A percentile compares a stretch with the other conserved stretches of the same genome.
Evolutionary conservation across 805 yeast genomes (phyloP).

Genomic region (Zygosaccharomyces pseudorouxii): DNA sequence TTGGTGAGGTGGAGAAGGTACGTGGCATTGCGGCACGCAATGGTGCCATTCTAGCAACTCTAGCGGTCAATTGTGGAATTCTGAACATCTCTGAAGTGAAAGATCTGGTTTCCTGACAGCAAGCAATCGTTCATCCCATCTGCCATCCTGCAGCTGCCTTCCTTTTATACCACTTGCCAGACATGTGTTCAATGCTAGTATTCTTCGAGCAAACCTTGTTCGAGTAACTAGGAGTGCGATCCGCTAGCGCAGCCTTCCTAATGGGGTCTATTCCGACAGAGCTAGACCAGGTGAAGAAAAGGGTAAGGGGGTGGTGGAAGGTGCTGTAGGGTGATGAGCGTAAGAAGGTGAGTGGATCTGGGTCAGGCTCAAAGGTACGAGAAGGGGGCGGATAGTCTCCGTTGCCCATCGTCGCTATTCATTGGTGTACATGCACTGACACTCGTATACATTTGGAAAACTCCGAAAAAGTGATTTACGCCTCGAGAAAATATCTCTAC

Average conservation of each 20-base stretch:
- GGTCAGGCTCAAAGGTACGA: not conserved
- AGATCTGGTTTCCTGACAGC: not conserved
- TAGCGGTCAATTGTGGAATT: not conserved
- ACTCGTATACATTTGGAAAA: not conserved
- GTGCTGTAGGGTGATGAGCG: no score
- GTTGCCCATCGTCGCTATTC: not conserved
- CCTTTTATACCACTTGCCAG: not conserved
- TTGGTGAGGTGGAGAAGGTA: not conserved
- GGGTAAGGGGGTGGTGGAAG: no score
- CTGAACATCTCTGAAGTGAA: not conserved
- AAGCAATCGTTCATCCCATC: not conserved
- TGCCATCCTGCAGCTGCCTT: no score
- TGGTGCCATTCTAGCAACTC: not conserved
- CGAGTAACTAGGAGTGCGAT: not conserved
- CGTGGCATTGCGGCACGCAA: constrained; percentile 1
- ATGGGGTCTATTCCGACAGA: not conserved
- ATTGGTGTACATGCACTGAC: not conserved
- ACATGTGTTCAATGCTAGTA: not conserved
- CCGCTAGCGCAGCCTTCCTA: not conserved
- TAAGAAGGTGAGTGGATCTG: no score
- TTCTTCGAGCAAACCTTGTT: not conserved
- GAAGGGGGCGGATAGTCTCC: no score
- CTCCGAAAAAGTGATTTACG: not conserved
- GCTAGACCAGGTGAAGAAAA: not conserved
- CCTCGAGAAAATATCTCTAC: not conserved